Base-by-base conservation (phyloP, 164 flowering plant species). In the Kingdonia uniflora region DNA sequence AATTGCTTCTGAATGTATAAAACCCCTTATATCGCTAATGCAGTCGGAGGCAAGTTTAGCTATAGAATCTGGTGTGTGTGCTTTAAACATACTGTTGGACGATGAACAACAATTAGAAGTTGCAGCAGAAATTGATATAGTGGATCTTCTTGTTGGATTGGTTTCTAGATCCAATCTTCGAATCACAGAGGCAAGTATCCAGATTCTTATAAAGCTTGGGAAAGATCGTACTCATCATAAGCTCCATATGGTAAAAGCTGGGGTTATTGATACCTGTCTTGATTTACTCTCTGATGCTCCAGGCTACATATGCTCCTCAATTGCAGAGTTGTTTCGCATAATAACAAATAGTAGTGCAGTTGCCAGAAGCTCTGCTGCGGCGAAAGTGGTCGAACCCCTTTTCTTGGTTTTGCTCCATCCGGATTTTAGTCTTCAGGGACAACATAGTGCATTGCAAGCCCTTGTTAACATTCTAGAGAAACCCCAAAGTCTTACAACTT, bases 361-460 rank as follows among this genome's bases (percentile, higher is more conserved):
- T 63, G 82, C 96, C 21, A 75, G 72, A 70, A 81, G 86, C 65
- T 59, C 85, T 7, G 70, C 68, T 55, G 84, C 87, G 54, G 84
- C 83, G 13, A 74, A 65, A 65, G 71, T 85, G 35, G 85, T 87
- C 19, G 87, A 82, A 54, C 96, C 96, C 19, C 88, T 87, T 58
- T 85, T 87, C 60, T 49, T 64, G 65, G 71, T 77, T 57, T 65
- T 87, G 59, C 84, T 65, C 37, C 78, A 75, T 51, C 74, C 81
- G 43, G 96, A 84, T 69, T 68, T 84, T 51, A 69, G 70, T 46
- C 56, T 81, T 70, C 78, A 80, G 82, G 96, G 96, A 35, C 96
- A 87, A 68, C 90, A 84, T 54, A 84, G 96, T 73, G 87, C 96
- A 45, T 66, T 87, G 65, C 96, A 84, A 64, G 83, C 90, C 20